Evolutionary conservation across 2,329 filamentous ascomycete genomes (phyloP).

Genomic region (Aphanoascus verrucosus): DNA sequence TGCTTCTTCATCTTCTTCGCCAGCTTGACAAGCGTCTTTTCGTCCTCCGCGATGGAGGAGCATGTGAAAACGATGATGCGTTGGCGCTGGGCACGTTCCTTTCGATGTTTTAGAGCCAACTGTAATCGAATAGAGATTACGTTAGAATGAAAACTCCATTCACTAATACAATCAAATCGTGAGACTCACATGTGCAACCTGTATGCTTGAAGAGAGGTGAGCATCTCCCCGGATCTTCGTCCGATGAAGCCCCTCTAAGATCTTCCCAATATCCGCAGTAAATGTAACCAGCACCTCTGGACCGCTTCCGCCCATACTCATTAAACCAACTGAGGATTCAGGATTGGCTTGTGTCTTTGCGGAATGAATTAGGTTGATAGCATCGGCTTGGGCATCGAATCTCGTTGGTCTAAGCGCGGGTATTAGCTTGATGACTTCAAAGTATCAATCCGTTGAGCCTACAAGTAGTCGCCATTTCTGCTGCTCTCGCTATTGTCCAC

Average conservation of each 20-base stretch:
- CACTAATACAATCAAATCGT: not conserved
- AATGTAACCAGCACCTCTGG: conserved; percentile 94
- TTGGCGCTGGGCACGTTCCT: conserved; percentile 94
- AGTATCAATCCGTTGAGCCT: conserved; percentile 19
- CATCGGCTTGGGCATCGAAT: conserved; percentile 93
- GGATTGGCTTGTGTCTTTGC: conserved; percentile 91
- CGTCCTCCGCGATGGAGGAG: conserved; percentile 78
- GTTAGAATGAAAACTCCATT: not conserved
- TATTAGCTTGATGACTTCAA: conserved; percentile 13
- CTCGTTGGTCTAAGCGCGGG: conserved; percentile 60
- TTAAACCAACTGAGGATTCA: conserved; percentile 91
- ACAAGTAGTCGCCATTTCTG: conserved; percentile 84
- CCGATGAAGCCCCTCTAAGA: conserved; percentile 80
- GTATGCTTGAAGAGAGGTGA: conserved; percentile 85
- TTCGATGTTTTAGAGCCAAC: conserved; percentile 93
- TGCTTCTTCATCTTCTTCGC: conserved; percentile 99
- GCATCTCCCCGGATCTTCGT: conserved; percentile 87
- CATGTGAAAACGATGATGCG: conserved; percentile 96
- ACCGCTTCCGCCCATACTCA: conserved; percentile 98
- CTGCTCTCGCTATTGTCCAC: conserved; percentile 99
- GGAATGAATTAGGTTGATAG: conserved; percentile 88
- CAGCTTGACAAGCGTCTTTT: conserved; percentile 77
- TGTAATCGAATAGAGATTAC: conserved; percentile 34
- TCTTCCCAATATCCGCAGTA: conserved; percentile 91
- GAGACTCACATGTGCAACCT: conserved; percentile 73